phyloP scores from a whole-genome alignment of 768 basidiomycete genomes.

The Clathrus columnatus region DNA sequence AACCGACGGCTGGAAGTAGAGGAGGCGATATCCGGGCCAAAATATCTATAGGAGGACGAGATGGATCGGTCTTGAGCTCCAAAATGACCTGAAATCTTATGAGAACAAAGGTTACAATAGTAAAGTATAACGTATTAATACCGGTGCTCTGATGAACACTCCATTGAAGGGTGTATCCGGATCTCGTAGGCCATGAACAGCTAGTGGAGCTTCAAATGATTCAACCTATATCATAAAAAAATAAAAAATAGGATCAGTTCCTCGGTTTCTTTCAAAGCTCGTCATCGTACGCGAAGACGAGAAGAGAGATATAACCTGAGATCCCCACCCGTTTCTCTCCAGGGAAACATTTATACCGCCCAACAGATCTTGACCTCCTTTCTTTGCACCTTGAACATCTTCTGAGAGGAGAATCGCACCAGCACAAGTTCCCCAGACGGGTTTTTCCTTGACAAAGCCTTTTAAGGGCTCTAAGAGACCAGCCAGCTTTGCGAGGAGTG shows the following conservation, averaged over 20 bases:
- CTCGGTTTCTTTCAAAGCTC: not conserved
- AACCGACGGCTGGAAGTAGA: conserved; percentile 33
- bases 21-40: conserved; percentile 59
- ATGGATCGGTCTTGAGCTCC: conserved; percentile 32
- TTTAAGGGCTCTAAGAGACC: conserved; percentile 76
- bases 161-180: conserved; percentile 60
- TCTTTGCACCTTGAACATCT: conserved; percentile 66
- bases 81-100: conserved; percentile 49
- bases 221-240: conserved; percentile 49
- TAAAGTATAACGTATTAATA: conserved; percentile 19
- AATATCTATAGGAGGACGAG: conserved; percentile 53
- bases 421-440: conserved; percentile 94
- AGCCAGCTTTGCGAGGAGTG: conserved; percentile 58
- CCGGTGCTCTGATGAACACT: conserved; percentile 92
- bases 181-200: conserved; percentile 53
- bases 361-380: conserved; percentile 80
- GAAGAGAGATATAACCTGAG: conserved; percentile 40
- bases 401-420: conserved; percentile 85
- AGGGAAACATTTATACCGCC: conserved; percentile 74
- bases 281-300: not conserved
- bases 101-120: not conserved
- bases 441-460: conserved; percentile 58
- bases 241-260: not conserved
- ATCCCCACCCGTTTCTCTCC: conserved; percentile 89
- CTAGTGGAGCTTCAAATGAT: conserved; percentile 78